Evolutionary conservation across 805 yeast genomes (phyloP).

Genomic region (Myxozyma neotropica): DNA sequence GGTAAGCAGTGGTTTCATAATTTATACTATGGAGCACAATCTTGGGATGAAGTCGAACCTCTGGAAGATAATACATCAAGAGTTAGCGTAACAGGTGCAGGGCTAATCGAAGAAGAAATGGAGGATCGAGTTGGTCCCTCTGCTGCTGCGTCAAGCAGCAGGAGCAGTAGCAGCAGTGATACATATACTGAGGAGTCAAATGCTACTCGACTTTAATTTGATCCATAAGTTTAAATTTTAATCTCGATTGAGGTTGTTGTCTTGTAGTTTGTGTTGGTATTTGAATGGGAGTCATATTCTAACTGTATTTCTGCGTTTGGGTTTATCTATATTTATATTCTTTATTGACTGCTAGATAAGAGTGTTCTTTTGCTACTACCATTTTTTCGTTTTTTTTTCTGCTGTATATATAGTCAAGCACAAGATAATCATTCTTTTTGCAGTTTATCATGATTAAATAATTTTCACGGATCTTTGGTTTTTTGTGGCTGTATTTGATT

Average conservation of each 20-base stretch:
- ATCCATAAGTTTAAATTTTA: too few relatives aligned
- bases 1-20: slow-evolving; percentile 29
- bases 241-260: too few relatives aligned
- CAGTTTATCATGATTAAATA: too few relatives aligned
- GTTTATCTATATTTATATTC: not conserved
- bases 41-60: slow-evolving; percentile 19
- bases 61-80: not conserved
- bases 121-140: not conserved
- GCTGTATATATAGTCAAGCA: too few relatives aligned
- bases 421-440: too few relatives aligned
- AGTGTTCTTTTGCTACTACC: too few relatives aligned
- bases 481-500: too few relatives aligned
- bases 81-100: not conserved
- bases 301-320: not conserved
- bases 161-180: slow-evolving; percentile 17
- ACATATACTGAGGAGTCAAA: not conserved
- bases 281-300: not conserved
- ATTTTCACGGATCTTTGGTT: too few relatives aligned
- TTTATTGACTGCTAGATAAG: not conserved
- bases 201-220: too few relatives aligned
- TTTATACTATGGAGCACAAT: slow-evolving; percentile 23
- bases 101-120: not conserved
- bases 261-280: not conserved
- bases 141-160: slow-evolving; percentile 5
- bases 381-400: too few relatives aligned